phyloP scores from a whole-genome alignment of 225 moss, liverwort and hornwort species.

The Anthoceros angustus region DNA sequence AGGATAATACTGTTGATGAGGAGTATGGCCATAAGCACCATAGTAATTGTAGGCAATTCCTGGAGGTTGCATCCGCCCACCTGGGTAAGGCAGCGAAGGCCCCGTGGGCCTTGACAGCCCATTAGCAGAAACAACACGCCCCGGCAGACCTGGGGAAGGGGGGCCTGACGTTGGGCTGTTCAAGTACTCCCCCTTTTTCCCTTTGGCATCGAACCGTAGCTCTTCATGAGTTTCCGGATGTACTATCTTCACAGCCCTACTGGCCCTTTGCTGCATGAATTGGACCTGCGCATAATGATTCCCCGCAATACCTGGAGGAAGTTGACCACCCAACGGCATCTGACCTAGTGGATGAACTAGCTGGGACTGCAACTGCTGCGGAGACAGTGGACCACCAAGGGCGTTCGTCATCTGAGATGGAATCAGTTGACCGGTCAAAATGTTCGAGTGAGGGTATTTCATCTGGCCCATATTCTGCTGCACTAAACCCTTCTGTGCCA shows the following conservation, averaged over 20 bases:
- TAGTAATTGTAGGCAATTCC: background rate
- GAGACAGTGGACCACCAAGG: slow-evolving; percentile 56
- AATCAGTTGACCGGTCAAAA: slow-evolving; percentile 20
- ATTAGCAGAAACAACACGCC: slow-evolving; percentile 54
- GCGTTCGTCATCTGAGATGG: slow-evolving; percentile 50
- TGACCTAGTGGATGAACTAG: slow-evolving; percentile 68
- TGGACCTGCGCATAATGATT: slow-evolving; percentile 44
- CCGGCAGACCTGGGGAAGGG: slow-evolving; percentile 25
- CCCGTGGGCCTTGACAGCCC: slow-evolving; percentile 49
- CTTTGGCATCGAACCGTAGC: slow-evolving; percentile 49
- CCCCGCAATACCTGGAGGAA: slow-evolving; percentile 56
- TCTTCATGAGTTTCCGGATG: slow-evolving; percentile 75
- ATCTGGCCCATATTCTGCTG: slow-evolving; percentile 11
- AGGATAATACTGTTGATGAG: slow-evolving; percentile 32
- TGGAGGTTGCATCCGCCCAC: background rate
- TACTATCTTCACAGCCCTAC: slow-evolving; percentile 73
- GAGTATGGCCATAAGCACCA: slow-evolving; percentile 19
- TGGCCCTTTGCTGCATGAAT: slow-evolving; percentile 43
- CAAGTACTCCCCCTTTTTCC: slow-evolving; percentile 55
- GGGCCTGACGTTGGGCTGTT: slow-evolving; percentile 38
- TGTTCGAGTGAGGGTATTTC: slow-evolving; percentile 44
- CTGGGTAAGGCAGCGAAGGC: slow-evolving; percentile 17
- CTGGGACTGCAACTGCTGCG: slow-evolving; percentile 38
- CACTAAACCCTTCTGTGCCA: background rate
- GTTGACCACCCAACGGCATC: slow-evolving; percentile 61